Conservation (phyloP, 2,329 filamentous ascomycete species). For the Aphanocladium album region DNA sequence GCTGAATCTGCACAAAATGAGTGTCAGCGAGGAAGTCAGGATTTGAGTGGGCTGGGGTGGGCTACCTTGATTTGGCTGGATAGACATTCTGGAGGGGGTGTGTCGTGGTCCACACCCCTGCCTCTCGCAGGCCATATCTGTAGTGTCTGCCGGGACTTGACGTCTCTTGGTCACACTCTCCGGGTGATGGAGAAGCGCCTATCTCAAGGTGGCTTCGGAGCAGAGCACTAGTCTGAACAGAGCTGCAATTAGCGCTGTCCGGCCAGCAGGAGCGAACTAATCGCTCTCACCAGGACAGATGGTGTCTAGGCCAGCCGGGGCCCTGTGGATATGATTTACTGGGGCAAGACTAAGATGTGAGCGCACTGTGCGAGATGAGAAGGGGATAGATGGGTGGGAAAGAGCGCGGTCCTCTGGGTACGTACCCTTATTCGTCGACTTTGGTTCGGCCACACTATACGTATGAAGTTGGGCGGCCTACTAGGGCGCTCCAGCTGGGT, state of each 20-base stretch:
- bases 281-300: slow-evolving; percentile 11
- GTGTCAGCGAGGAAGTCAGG: not conserved
- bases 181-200: slow-evolving; percentile 7
- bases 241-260: slow-evolving; percentile 5
- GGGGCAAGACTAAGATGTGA: slow-evolving; percentile 7
- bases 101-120: not conserved
- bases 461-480: not conserved
- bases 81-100: slow-evolving; percentile 4
- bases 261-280: slow-evolving; percentile 6
- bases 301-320: slow-evolving; percentile 2
- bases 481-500: too few species aligned
- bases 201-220: slow-evolving; percentile 12
- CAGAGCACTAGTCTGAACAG: not conserved
- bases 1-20: slow-evolving; percentile 10
- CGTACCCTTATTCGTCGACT: not conserved
- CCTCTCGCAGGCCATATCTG: slow-evolving; percentile 4
- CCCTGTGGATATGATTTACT: slow-evolving; percentile 6
- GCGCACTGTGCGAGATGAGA: slow-evolving; percentile 12
- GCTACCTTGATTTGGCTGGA: slow-evolving; percentile 7
- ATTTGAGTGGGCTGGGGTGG: not conserved
- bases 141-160: slow-evolving; percentile 3
- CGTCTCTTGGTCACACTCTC: slow-evolving; percentile 7
- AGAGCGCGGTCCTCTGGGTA: not conserved
- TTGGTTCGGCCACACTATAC: not conserved
- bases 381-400: not conserved